Evolutionary conservation across 192 early-diverging fungal genomes (phyloP).

Genomic region (Lobulomyces angularis): DNA sequence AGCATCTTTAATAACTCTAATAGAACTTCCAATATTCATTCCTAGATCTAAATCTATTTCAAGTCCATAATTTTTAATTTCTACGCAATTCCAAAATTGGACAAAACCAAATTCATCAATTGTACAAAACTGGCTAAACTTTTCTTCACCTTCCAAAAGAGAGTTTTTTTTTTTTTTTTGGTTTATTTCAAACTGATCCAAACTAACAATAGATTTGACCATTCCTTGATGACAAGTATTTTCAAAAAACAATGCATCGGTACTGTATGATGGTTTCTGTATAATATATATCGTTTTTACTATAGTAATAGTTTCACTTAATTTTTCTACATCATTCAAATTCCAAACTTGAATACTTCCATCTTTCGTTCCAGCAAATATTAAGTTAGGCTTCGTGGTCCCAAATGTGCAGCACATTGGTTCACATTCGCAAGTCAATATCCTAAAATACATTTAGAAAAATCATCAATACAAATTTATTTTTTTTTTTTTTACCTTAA

Average conservation of each 20-base stretch:
- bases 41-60: slow-evolving; percentile 20
- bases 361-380: slow-evolving; percentile 30
- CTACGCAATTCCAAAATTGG: slow-evolving; percentile 25
- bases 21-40: slow-evolving; percentile 23
- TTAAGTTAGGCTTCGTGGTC: slow-evolving; percentile 16
- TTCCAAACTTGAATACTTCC: slow-evolving; percentile 33
- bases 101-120: slow-evolving; percentile 22
- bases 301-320: slow-evolving; percentile 5
- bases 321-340: slow-evolving; percentile 10
- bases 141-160: background rate
- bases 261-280: slow-evolving; percentile 19
- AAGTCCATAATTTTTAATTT: slow-evolving; percentile 1
- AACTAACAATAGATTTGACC: slow-evolving; percentile 10
- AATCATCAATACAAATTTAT: no score
- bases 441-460: no score
- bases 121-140: slow-evolving; percentile 15
- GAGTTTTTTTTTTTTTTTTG: background rate
- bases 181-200: slow-evolving; percentile 7
- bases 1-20: no score
- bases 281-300: background rate
- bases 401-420: slow-evolving; percentile 12
- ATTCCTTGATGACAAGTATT: background rate
- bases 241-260: slow-evolving; percentile 16
- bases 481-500: no score
- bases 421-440: slow-evolving; percentile 19